A percentile compares a stretch with the other conserved stretches of the same genome.
Conservation (phyloP, 345 rosid species). For the Rhodamnia rubescens region DNA sequence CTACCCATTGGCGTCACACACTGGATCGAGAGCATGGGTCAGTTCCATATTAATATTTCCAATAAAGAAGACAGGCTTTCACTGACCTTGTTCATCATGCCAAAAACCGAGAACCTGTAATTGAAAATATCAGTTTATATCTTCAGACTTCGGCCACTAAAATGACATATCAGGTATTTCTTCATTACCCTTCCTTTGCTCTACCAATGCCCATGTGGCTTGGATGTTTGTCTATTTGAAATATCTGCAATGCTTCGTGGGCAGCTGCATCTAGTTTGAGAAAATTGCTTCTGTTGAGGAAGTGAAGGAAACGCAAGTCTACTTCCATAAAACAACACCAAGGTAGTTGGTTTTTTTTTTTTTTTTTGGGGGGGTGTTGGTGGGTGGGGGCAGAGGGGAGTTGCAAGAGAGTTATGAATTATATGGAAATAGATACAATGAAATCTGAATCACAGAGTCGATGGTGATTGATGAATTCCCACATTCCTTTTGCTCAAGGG, state of each 20-base stretch:
- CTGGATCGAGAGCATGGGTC: slow-evolving; percentile 33
- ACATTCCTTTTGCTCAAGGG: slow-evolving; percentile 67
- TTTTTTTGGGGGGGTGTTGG: too few relatives aligned
- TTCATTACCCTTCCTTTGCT: slow-evolving; percentile 89
- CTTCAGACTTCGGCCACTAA: slow-evolving; percentile 1
- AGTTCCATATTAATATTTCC: slow-evolving; percentile 1
- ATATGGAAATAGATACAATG: slow-evolving; percentile 45
- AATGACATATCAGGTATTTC: neutral
- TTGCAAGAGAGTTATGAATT: neutral
- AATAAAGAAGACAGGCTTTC: neutral
- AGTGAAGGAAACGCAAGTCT: slow-evolving; percentile 25
- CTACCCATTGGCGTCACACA: slow-evolving; percentile 91
- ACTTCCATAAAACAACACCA: neutral
- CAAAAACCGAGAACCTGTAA: slow-evolving; percentile 93
- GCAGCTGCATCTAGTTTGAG: slow-evolving; percentile 92
- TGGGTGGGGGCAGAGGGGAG: too few relatives aligned
- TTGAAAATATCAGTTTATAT: slow-evolving; percentile 14
- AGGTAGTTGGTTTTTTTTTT: too few relatives aligned
- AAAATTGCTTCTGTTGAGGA: slow-evolving; percentile 49
- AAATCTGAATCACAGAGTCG: slow-evolving; percentile 66
- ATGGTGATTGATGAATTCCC: slow-evolving; percentile 72
- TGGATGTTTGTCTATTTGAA: slow-evolving; percentile 93
- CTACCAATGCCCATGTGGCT: slow-evolving; percentile 99
- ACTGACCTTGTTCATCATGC: slow-evolving; percentile 93
- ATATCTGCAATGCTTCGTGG: slow-evolving; percentile 89